These are phyloP conservation scores for Flaveria ramosissima DNA, from an alignment of 129 eudicot species.

Conservation along the genomic window DNA sequence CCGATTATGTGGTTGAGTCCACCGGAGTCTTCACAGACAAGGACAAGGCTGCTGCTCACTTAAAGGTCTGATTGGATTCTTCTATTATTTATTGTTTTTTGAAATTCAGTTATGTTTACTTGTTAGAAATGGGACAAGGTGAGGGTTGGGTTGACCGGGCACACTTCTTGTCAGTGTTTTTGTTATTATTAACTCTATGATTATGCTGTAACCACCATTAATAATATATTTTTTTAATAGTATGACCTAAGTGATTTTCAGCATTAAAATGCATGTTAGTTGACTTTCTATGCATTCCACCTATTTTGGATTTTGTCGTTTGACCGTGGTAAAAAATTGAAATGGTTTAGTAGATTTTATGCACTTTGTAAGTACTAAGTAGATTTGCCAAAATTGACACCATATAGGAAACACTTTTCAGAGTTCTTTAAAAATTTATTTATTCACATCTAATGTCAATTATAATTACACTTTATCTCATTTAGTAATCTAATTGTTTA, in stretches of 20 bases:
- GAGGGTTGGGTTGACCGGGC: neutral
- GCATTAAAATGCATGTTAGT: neutral
- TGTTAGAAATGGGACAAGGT: neutral
- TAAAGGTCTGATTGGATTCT: conserved; percentile 55
- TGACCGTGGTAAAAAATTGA: neutral
- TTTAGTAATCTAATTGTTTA: no score
- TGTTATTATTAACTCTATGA: neutral
- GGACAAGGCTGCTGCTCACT: conserved; percentile 94
- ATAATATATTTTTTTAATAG: neutral
- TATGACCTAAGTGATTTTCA: neutral
- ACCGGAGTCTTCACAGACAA: conserved; percentile 96
- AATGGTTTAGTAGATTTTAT: no score
- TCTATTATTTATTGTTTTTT: neutral
- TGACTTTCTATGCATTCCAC: neutral
- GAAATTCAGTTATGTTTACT: neutral
- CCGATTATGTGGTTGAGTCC: conserved; percentile 84
- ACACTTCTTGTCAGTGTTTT: neutral
- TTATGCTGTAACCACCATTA: neutral
- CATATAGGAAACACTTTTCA: no score
- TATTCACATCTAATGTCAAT: no score
- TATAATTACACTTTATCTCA: no score
- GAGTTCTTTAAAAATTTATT: no score
- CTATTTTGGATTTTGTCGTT: neutral
- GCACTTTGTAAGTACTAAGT: no score
- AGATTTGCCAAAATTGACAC: no score